phyloP scores from a whole-genome alignment of 208 protist genomes.

The Wallacemonas sp. region DNA sequence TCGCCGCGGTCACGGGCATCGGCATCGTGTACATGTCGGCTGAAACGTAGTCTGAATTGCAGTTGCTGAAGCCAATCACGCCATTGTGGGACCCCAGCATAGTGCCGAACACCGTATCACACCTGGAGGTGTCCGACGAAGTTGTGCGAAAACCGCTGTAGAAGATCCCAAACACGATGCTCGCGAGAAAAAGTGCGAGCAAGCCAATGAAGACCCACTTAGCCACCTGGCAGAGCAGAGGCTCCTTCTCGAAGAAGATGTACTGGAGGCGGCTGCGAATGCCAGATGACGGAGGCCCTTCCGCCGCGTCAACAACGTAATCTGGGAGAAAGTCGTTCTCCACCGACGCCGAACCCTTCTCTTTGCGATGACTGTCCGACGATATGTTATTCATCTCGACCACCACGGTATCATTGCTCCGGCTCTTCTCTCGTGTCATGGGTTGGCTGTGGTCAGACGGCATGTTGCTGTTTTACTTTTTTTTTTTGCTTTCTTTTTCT shows the following conservation, averaged over 20 bases:
- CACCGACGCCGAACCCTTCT: no score
- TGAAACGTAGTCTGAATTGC: constrained; percentile 30
- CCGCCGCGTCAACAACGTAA: neutral
- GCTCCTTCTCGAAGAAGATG: constrained; percentile 23
- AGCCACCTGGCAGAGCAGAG: constrained; percentile 19
- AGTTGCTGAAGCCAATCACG: constrained; percentile 43
- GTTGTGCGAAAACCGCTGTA: constrained; percentile 46
- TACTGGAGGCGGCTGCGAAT: constrained; percentile 3
- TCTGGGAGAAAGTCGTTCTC: neutral
- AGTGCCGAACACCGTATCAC: constrained; percentile 39
- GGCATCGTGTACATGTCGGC: neutral
- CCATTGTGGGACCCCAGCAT: constrained; percentile 39
- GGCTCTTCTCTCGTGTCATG: no score
- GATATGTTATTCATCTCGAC: no score
- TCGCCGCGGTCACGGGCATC: neutral
- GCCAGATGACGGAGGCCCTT: neutral
- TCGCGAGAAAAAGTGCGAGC: constrained; percentile 34
- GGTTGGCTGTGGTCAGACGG: no score
- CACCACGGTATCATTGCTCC: no score
- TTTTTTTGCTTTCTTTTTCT: no score
- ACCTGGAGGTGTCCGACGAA: neutral
- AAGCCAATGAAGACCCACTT: constrained; percentile 26
- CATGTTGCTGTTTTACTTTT: no score
- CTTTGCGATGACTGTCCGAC: no score
- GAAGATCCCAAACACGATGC: constrained; percentile 50